phyloP scores from a whole-genome alignment of 331 rosid genomes.

The Malus hybrid region DNA sequence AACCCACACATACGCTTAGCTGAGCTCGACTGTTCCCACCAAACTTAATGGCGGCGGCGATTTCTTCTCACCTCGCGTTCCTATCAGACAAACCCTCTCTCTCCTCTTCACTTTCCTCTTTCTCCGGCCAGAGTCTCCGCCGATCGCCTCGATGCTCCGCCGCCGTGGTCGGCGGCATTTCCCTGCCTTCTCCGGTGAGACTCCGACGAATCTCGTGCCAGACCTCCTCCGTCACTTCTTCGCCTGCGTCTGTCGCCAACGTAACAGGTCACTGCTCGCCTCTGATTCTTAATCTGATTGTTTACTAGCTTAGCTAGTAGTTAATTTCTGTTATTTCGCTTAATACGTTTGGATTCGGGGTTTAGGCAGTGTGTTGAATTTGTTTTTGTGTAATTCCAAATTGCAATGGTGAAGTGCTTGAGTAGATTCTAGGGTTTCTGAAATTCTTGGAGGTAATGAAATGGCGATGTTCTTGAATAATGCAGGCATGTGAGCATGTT shows the following conservation, averaged over 20 bases:
- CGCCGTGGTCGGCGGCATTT: constrained; percentile 5
- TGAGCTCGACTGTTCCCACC: background rate
- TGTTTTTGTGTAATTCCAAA: background rate
- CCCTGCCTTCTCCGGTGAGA: constrained; percentile 25
- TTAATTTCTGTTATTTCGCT: background rate
- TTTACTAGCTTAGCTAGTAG: background rate
- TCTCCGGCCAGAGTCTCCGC: constrained; percentile 27
- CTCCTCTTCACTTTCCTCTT: constrained; percentile 18
- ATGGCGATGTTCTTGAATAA: background rate
- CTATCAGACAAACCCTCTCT: constrained; percentile 28
- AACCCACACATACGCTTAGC: background rate
- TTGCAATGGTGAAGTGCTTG: background rate
- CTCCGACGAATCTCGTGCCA: constrained; percentile 40
- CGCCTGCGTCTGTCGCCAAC: constrained; percentile 23
- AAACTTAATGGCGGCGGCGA: constrained; percentile 51
- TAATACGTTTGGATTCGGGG: constrained; percentile 14
- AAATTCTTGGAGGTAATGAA: background rate
- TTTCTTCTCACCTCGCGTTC: constrained; percentile 18
- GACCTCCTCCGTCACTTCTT: constrained; percentile 28
- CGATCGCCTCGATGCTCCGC: constrained; percentile 16
- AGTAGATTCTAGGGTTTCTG: background rate
- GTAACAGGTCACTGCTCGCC: constrained; percentile 18
- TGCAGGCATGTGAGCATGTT: background rate
- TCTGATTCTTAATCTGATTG: background rate
- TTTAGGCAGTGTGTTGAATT: background rate